A percentile compares a stretch with the other conserved stretches of the same genome.
Evolutionary conservation across 2,329 filamentous ascomycete species (phyloP).

Genomic region (Xylaria sp.): DNA sequence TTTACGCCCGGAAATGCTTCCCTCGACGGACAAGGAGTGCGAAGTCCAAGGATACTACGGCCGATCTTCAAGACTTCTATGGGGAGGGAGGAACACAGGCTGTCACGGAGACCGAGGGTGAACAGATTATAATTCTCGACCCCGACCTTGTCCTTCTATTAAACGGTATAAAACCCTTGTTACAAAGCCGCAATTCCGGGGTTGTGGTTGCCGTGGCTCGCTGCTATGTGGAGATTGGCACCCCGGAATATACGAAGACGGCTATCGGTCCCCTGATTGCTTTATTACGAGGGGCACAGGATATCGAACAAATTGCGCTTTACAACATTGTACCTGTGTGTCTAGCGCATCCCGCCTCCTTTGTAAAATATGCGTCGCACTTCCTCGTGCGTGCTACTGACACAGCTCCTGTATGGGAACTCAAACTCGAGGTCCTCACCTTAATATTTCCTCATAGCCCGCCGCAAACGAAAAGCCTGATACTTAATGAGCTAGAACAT

Average conservation of each 20-base stretch:
- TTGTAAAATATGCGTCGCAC: slow-evolving; percentile 85
- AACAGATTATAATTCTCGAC: slow-evolving; percentile 71
- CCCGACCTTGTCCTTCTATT: slow-evolving; percentile 83
- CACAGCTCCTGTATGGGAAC: slow-evolving; percentile 79
- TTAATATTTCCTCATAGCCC: slow-evolving; percentile 87
- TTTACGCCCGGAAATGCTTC: slow-evolving; percentile 88
- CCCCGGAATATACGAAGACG: slow-evolving; percentile 72
- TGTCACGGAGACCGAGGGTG: slow-evolving; percentile 49
- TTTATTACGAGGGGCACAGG: slow-evolving; percentile 80
- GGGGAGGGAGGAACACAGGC: slow-evolving; percentile 65
- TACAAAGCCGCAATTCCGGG: slow-evolving; percentile 91
- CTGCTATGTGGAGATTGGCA: slow-evolving; percentile 85
- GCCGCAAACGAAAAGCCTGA: slow-evolving; percentile 77
- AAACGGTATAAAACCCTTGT: slow-evolving; percentile 77
- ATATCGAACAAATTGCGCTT: slow-evolving; percentile 87
- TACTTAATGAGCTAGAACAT: slow-evolving; percentile 91
- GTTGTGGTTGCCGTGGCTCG: slow-evolving; percentile 88
- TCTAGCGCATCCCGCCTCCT: slow-evolving; percentile 74
- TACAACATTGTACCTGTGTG: slow-evolving; percentile 97
- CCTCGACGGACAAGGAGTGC: slow-evolving; percentile 69
- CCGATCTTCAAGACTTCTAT: slow-evolving; percentile 76
- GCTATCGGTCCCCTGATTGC: slow-evolving; percentile 86
- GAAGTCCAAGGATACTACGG: slow-evolving; percentile 46
- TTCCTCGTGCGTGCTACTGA: slow-evolving; percentile 87
- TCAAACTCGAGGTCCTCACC: slow-evolving; percentile 91